Evolutionary conservation across 148 eudicot genomes (phyloP), one percentile per base, ranked within the genome.

Genomic region (Rhododendron kiyosumense): DNA sequence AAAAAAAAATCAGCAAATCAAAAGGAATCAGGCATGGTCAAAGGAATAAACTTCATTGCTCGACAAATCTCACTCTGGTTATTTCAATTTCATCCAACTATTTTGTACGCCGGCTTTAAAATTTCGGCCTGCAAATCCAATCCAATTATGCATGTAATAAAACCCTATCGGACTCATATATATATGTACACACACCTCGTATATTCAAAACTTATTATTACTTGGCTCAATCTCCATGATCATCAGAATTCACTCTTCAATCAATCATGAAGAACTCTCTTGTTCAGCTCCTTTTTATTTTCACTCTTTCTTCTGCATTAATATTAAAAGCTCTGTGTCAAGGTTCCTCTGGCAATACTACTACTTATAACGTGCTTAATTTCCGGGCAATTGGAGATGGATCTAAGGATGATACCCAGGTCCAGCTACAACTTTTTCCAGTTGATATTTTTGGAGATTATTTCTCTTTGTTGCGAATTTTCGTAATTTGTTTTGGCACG

Each of bases 341-440:
- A 32, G 48, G 46, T 5, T 41, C 43, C 67, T n/a, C 20, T 28
- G n/a, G 22, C 7, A 36, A 41, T 38, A n/a, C 48, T 54, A 54
- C 61, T 67, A 46, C 49, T 46, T 61, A 38, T 41, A 63, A 82
- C 34, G 84, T 82, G 52, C 28, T 82, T 24, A 51, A 63, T 82
- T 82, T 82, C 65, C 57, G 84, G 2, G 84, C 84, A 22, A 0
- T 6, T 24, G 84, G 84, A 41, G 52, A 63, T 63, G 84, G 84
- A 82, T 15, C 15, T 2, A 63, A 46, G 1, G 76, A 82, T 41
- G 84, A 57, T 82, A 63, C 84, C 69, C 30, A 61, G 76, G 84
- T 82, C 46, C 49, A 82, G 65, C 43, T 82, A 7, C 28, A 2
- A 2, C 45, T 36, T 82, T 63, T 61, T 41, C 45, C 7, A 61